Evolutionary conservation across 164 flowering plant genomes (phyloP).

Genomic region (Aristolochia fimbriata): DNA sequence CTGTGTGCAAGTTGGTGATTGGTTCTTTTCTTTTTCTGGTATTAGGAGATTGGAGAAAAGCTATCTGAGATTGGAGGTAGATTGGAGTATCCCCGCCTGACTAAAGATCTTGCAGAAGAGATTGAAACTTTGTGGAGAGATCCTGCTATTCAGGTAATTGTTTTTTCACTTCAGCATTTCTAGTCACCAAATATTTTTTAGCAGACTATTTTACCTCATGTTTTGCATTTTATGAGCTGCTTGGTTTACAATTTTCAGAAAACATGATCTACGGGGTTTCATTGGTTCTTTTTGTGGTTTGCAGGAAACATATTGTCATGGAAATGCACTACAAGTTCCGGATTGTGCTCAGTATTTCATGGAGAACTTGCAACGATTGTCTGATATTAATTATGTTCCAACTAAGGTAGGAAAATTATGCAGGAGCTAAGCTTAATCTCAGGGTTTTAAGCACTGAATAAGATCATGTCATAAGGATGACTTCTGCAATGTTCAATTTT

Average conservation of each 20-base stretch:
- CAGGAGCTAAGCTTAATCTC: too few relatives aligned
- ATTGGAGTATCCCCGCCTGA: constrained; percentile 71
- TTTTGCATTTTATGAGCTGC: too few relatives aligned
- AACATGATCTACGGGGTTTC: background rate
- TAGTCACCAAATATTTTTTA: too few relatives aligned
- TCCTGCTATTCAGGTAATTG: constrained; percentile 79
- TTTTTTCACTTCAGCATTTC: background rate
- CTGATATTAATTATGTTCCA: constrained; percentile 73
- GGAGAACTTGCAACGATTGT: constrained; percentile 76
- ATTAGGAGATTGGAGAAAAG: constrained; percentile 78
- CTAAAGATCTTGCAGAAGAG: constrained; percentile 68
- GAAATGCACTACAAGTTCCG: constrained; percentile 93
- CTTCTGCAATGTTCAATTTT: too few relatives aligned
- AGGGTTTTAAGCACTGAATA: too few relatives aligned
- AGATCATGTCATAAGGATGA: too few relatives aligned
- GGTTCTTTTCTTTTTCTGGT: constrained; percentile 1
- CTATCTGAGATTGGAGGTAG: constrained; percentile 80
- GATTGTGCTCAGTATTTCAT: constrained; percentile 86
- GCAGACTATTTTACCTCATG: too few relatives aligned
- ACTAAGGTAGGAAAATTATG: constrained; percentile 51
- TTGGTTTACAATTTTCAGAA: background rate
- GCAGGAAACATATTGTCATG: constrained; percentile 78
- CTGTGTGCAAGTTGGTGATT: background rate
- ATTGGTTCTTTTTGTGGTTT: background rate
- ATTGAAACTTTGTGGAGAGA: constrained; percentile 86